Evolutionary conservation across 2,329 filamentous ascomycete species (phyloP).

Genomic region (Juglanconis juglandina): DNA sequence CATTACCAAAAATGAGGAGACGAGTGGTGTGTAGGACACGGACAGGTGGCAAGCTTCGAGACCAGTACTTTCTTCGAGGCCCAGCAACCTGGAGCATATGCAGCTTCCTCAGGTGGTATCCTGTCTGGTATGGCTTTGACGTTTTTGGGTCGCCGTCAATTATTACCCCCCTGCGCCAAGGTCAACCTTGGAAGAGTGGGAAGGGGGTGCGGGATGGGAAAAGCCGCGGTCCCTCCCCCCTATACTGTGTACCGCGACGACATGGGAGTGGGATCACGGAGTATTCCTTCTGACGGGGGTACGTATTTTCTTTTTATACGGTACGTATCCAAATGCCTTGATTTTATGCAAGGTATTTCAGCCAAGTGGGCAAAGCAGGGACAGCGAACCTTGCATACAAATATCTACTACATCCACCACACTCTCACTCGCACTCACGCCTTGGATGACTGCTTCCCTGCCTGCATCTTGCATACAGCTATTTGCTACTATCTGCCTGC

Average conservation of each 20-base stretch:
- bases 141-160: background rate
- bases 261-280: background rate
- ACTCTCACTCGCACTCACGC: background rate
- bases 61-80: background rate
- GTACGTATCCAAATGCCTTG: background rate
- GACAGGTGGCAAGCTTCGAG: slow-evolving; percentile 14
- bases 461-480: slow-evolving; percentile 15
- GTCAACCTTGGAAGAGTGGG: background rate
- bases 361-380: slow-evolving; percentile 18
- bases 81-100: background rate
- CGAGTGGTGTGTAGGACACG: slow-evolving; percentile 10
- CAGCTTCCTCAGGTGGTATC: background rate
- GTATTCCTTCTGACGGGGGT: background rate
- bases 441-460: background rate
- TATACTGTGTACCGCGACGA: background rate
- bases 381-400: slow-evolving; percentile 10
- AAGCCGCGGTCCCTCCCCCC: background rate
- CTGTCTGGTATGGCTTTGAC: no score
- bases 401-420: slow-evolving; percentile 1
- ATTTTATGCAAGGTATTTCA: slow-evolving; percentile 7
- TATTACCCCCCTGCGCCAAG: background rate
- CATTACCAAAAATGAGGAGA: slow-evolving; percentile 5
- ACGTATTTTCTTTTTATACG: background rate
- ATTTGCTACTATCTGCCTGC: slow-evolving; percentile 1
- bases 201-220: background rate